Evolutionary conservation across 2,329 filamentous ascomycete genomes (phyloP).

Genomic region (Leptographium wingfieldii): DNA sequence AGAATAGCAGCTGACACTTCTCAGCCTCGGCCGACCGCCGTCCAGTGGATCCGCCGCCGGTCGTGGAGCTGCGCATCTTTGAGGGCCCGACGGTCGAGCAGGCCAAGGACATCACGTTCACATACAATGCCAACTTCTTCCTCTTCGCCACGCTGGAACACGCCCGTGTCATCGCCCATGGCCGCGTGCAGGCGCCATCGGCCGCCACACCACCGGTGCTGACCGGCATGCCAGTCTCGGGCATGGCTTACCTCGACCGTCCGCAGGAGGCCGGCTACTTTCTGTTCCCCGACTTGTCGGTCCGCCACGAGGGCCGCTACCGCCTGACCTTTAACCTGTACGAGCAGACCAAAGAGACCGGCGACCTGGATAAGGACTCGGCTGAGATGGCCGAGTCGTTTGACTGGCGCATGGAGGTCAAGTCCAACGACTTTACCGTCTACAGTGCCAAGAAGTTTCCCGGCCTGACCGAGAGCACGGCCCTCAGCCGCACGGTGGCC

Average conservation of each 20-base stretch:
- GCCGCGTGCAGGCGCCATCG: slow-evolving; percentile 55
- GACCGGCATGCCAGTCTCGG: slow-evolving; percentile 87
- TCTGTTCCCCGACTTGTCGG: slow-evolving; percentile 92
- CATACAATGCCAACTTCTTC: slow-evolving; percentile 96
- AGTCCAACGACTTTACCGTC: slow-evolving; percentile 75
- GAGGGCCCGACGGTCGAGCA: slow-evolving; percentile 53
- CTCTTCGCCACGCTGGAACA: slow-evolving; percentile 86
- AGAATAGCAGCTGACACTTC: background rate
- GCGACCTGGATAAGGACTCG: slow-evolving; percentile 55
- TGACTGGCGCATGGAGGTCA: slow-evolving; percentile 79
- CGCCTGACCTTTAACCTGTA: slow-evolving; percentile 85
- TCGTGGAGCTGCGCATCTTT: slow-evolving; percentile 79
- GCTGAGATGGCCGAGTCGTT: slow-evolving; percentile 40
- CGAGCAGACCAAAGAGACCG: slow-evolving; percentile 78
- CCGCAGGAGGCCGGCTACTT: slow-evolving; percentile 77
- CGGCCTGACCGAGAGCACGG: slow-evolving; percentile 78
- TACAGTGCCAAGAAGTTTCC: slow-evolving; percentile 99
- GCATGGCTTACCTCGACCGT: slow-evolving; percentile 90
- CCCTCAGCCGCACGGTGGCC: slow-evolving; percentile 77
- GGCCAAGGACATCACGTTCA: slow-evolving; percentile 66
- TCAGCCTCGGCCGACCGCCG: slow-evolving; percentile 74
- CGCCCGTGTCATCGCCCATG: slow-evolving; percentile 70
- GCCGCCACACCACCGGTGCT: slow-evolving; percentile 68
- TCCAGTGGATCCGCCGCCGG: slow-evolving; percentile 86
- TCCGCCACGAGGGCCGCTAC: slow-evolving; percentile 90